Evolutionary conservation across 2,329 filamentous ascomycete genomes (phyloP), one percentile per base, ranked within the genome.

Genomic region (Trichoderma brevicompactum): DNA sequence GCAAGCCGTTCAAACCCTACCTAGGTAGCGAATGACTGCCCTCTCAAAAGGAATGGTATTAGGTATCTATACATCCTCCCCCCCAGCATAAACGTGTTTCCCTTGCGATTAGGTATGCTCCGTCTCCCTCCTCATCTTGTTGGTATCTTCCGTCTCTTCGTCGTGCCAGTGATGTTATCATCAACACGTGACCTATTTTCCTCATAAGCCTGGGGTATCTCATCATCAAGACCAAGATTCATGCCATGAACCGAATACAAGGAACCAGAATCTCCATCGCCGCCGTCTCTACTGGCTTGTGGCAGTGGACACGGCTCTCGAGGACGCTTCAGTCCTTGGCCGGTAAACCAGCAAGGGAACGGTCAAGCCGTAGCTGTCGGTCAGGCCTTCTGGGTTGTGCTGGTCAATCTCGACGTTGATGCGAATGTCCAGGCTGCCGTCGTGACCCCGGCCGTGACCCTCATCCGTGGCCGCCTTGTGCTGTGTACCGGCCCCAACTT

Each of bases 321-420:
- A 70, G 5, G 72, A 69, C 56, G 62, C 48, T 8, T 54, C 55
- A 23, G 40, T 70, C 67, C 23, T 67, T 70, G 69, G 65, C 1
- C 65, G 61, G 41, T 77, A 80, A 74, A 80, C 67, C 48, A 97
- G 81, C 32, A 85, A 80, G 12, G 95, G 95, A n/a, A 99, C 88
- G 2, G 92, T 89, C 54, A 99, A 80, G 9, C 94, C 90, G 74
- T 99, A 99, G 13, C 88, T 86, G 67, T 89, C 84, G 0, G 95
- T 98, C 69, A 85, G 87, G 43, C 95, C 95, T 41, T 91, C 83
- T 2, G 87, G 87, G 74, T 98, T 88, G 71, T 90, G 88, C 74
- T 96, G 92, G 74, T 94, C 88, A 68, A 94, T 87, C 78, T 99
- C 95, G 69, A 97, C 89, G 65, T 93, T 90, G 71, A 99, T 87